These are phyloP conservation scores for Chrysosporium keratinophilum DNA, from an alignment of 2,329 filamentous ascomycete genomes.

Conservation along the genomic window DNA sequence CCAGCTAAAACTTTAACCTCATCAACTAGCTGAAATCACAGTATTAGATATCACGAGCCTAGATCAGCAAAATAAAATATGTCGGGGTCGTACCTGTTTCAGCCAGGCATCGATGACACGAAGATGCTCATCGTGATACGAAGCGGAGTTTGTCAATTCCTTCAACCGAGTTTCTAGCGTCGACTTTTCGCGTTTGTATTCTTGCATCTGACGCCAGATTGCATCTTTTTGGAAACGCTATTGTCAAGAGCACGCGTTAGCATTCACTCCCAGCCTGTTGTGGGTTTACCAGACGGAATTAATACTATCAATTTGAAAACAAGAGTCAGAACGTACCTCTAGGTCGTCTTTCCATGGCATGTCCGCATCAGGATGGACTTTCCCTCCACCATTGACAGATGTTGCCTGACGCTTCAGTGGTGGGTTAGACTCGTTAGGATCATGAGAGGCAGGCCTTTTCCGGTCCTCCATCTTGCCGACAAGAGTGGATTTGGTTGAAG, in stretches of 20 bases:
- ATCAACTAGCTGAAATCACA: slow-evolving; percentile 32
- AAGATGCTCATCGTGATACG: slow-evolving; percentile 85
- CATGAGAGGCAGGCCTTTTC: slow-evolving; percentile 81
- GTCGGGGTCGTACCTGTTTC: slow-evolving; percentile 58
- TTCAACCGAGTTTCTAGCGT: slow-evolving; percentile 71
- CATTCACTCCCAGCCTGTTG: slow-evolving; percentile 31
- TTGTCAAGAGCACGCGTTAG: slow-evolving; percentile 22
- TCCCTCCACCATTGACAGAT: slow-evolving; percentile 56
- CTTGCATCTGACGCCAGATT: slow-evolving; percentile 93
- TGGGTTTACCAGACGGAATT: neutral
- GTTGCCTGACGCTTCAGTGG: slow-evolving; percentile 82
- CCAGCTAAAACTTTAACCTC: slow-evolving; percentile 37
- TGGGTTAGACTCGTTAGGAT: slow-evolving; percentile 71
- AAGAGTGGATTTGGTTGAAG: slow-evolving; percentile 67
- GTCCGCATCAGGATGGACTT: slow-evolving; percentile 54
- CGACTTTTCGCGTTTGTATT: slow-evolving; percentile 84
- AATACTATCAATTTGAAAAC: neutral
- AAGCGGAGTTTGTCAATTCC: slow-evolving; percentile 65
- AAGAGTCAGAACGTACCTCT: slow-evolving; percentile 49
- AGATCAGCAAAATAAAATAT: neutral
- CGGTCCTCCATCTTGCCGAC: slow-evolving; percentile 96
- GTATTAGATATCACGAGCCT: slow-evolving; percentile 6
- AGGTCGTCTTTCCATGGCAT: slow-evolving; percentile 62
- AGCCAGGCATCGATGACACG: slow-evolving; percentile 89
- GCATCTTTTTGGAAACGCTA: slow-evolving; percentile 92